Percentiles rank a stretch among this genome's conserved stretches.
phyloP scores from a whole-genome alignment of 176 grass and related monocot genomes.

The Bothriochloa decipiens region DNA sequence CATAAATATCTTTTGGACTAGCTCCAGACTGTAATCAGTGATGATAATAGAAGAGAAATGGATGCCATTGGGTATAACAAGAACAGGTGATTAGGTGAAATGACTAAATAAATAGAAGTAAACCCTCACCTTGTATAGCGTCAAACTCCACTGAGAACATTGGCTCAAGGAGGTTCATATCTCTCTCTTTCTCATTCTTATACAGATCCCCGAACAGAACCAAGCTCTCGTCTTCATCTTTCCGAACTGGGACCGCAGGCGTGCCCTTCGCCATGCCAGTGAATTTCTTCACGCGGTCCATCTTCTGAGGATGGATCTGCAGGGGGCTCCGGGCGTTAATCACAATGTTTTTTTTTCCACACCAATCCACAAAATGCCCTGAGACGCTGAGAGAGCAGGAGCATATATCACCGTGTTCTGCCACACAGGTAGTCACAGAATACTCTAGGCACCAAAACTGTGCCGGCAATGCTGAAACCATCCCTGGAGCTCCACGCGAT shows the following conservation, averaged over 20 bases:
- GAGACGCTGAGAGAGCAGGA: neutral
- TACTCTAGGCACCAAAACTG: conserved; percentile 25
- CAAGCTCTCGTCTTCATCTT: conserved; percentile 63
- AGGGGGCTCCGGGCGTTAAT: neutral
- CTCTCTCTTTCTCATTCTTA: conserved; percentile 57
- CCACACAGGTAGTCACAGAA: neutral
- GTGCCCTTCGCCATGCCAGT: conserved; percentile 12
- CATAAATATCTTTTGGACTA: neutral
- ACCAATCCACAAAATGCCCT: conserved; percentile 1
- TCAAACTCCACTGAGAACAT: conserved; percentile 64
- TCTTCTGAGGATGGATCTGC: neutral
- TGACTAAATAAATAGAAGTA: neutral
- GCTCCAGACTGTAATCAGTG: neutral
- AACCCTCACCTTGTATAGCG: conserved; percentile 51
- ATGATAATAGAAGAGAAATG: neutral
- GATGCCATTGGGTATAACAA: neutral
- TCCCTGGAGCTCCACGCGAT: conserved; percentile 31
- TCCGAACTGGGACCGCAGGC: neutral
- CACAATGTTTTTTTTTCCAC: neutral
- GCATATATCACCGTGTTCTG: conserved; percentile 19
- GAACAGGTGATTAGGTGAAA: neutral
- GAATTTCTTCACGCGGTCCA: conserved; percentile 43
- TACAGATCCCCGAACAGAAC: conserved; percentile 63
- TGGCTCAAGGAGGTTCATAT: conserved; percentile 64
- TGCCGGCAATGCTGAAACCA: conserved; percentile 50